phyloP scores from a whole-genome alignment of 2,329 filamentous ascomycete genomes.

The Ophiostoma fasciatum region DNA sequence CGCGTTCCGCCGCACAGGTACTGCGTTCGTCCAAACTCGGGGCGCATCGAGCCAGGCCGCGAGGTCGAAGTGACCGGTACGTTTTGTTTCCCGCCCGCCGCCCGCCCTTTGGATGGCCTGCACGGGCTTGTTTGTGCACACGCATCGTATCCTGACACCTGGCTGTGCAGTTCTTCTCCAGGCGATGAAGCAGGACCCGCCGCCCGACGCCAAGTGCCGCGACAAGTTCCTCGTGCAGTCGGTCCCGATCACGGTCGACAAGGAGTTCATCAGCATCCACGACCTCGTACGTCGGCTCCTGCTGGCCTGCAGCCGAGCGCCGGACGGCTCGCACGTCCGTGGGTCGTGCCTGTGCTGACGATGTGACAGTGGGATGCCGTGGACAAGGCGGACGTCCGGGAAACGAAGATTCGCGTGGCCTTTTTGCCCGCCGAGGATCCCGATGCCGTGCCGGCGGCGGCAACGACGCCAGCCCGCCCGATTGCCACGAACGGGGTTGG shows the following conservation, averaged over 20 bases:
- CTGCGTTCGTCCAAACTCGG: slow-evolving; percentile 93
- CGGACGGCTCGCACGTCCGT: no score
- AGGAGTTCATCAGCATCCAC: slow-evolving; percentile 67
- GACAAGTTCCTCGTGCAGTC: slow-evolving; percentile 16
- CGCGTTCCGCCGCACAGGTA: no score
- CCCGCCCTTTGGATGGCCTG: no score
- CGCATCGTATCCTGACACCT: background rate
- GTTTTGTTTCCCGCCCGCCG: no score
- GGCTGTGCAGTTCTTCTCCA: slow-evolving; percentile 73
- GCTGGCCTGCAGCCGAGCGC: no score
- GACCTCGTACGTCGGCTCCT: slow-evolving; percentile 53
- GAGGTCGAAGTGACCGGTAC: slow-evolving; percentile 86
- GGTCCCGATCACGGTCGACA: slow-evolving; percentile 56
- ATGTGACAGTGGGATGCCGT: slow-evolving; percentile 66
- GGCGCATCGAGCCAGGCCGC: slow-evolving; percentile 80
- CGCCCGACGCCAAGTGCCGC: slow-evolving; percentile 65
- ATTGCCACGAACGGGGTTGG: slow-evolving; percentile 17
- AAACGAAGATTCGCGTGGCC: slow-evolving; percentile 88
- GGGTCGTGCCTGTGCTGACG: slow-evolving; percentile 4
- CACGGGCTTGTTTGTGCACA: background rate
- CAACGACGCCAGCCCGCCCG: slow-evolving; percentile 17
- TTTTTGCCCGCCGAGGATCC: slow-evolving; percentile 53
- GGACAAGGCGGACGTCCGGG: slow-evolving; percentile 64
- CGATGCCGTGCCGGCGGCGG: slow-evolving; percentile 13
- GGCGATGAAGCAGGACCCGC: slow-evolving; percentile 92